Evolutionary conservation across 345 rosid genomes (phyloP).

Genomic region (Lepidium sativum): DNA sequence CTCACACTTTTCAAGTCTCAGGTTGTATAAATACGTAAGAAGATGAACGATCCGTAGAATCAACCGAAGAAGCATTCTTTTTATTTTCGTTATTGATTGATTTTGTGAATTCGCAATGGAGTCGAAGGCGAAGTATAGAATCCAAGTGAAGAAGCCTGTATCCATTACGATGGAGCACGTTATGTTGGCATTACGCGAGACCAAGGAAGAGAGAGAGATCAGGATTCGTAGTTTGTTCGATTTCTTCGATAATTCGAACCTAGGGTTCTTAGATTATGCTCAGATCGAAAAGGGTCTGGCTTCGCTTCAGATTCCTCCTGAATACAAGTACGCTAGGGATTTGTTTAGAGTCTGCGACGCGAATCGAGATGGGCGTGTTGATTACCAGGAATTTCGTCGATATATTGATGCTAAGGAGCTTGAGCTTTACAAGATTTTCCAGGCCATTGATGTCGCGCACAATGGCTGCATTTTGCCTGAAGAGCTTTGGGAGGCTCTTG

Average conservation of each 20-base stretch:
- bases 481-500: conserved; percentile 89
- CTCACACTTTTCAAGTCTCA: background rate
- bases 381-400: conserved; percentile 77
- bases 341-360: conserved; percentile 82
- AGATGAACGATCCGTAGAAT: conserved; percentile 19
- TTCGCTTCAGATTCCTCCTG: conserved; percentile 79
- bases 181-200: conserved; percentile 69
- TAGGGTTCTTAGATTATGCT: conserved; percentile 64
- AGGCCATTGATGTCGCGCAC: conserved; percentile 75
- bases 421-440: conserved; percentile 69
- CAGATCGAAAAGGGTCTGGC: conserved; percentile 83
- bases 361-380: conserved; percentile 80
- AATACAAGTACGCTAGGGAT: conserved; percentile 86
- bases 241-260: conserved; percentile 60
- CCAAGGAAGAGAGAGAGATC: conserved; percentile 75
- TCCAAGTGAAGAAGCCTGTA: conserved; percentile 41
- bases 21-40: background rate
- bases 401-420: conserved; percentile 89
- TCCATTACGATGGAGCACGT: conserved; percentile 79
- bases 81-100: background rate
- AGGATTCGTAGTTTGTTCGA: conserved; percentile 69
- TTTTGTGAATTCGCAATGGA: conserved; percentile 29
- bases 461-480: conserved; percentile 94
- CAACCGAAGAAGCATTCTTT: background rate
- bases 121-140: conserved; percentile 30